Evolutionary conservation across 331 rosid species (phyloP).

Genomic region (Telfairia occidentalis): DNA sequence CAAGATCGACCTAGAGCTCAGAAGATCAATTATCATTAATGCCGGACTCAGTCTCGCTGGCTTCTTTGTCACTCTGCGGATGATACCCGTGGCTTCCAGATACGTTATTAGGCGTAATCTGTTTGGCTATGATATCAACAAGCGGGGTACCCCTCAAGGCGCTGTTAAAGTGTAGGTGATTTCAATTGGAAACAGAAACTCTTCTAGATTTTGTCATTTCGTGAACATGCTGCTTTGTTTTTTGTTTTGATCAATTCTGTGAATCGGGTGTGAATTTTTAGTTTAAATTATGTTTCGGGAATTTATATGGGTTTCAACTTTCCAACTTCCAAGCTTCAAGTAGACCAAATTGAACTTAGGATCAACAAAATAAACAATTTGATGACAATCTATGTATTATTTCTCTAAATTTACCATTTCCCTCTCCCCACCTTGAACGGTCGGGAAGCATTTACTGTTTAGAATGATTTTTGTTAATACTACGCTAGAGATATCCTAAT

Average conservation of each 20-base stretch:
- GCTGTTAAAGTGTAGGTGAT: conserved; percentile 60
- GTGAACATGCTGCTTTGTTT: not conserved
- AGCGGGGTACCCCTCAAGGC: conserved; percentile 81
- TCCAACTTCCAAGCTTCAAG: not conserved
- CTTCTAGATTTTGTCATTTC: not conserved
- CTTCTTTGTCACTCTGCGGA: conserved; percentile 40
- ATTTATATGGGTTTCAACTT: not conserved
- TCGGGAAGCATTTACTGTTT: no score
- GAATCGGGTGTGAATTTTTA: not conserved
- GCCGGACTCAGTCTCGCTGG: conserved; percentile 60
- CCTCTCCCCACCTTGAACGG: no score
- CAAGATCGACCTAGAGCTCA: conserved; percentile 41
- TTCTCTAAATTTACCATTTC: not conserved
- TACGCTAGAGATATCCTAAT: not conserved
- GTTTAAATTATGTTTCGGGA: not conserved
- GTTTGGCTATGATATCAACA: conserved; percentile 83
- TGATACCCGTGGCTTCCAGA: conserved; percentile 83
- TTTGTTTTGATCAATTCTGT: not conserved
- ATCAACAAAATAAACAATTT: not conserved
- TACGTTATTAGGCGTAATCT: conserved; percentile 58
- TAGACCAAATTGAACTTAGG: not conserved
- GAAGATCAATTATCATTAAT: conserved; percentile 60
- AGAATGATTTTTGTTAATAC: not conserved
- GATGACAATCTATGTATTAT: not conserved
- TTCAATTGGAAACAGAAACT: not conserved